These are phyloP conservation scores for Fonsecaea monophora DNA, from an alignment of 2,329 filamentous ascomycete genomes.

Conservation along the genomic window DNA sequence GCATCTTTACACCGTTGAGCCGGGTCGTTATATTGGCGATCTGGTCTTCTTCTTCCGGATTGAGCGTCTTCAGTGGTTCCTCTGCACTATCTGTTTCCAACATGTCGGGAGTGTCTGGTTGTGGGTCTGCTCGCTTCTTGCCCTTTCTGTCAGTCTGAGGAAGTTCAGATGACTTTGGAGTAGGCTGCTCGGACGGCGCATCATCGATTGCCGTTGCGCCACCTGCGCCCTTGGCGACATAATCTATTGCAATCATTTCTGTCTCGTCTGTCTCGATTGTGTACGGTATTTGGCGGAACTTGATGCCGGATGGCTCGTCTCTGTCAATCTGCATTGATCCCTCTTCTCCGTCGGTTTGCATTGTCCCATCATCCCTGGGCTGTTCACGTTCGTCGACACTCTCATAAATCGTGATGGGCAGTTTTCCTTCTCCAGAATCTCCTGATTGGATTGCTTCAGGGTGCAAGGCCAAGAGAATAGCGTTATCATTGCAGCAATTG, in stretches of 20 bases:
- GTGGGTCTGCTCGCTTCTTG: slow-evolving; percentile 46
- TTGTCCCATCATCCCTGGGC: slow-evolving; percentile 58
- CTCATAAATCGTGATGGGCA: slow-evolving; percentile 92
- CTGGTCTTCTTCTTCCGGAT: slow-evolving; percentile 69
- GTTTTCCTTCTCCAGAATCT: slow-evolving; percentile 72
- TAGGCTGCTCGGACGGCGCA: slow-evolving; percentile 44
- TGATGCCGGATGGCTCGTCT: slow-evolving; percentile 63
- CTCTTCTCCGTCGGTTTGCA: slow-evolving; percentile 51
- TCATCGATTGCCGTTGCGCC: slow-evolving; percentile 67
- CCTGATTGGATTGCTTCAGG: slow-evolving; percentile 61
- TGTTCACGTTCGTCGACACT: slow-evolving; percentile 77
- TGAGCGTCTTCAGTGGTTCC: slow-evolving; percentile 46
- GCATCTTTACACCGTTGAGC: slow-evolving; percentile 91
- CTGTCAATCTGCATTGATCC: slow-evolving; percentile 75
- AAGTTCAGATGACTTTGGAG: slow-evolving; percentile 6
- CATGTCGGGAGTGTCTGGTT: slow-evolving; percentile 43
- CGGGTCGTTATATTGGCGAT: slow-evolving; percentile 79
- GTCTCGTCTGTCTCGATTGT: slow-evolving; percentile 92
- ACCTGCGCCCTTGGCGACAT: slow-evolving; percentile 82
- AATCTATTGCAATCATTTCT: slow-evolving; percentile 97
- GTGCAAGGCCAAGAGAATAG: slow-evolving; percentile 86
- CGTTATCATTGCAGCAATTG: slow-evolving; percentile 74
- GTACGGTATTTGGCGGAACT: slow-evolving; percentile 83
- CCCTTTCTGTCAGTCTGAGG: slow-evolving; percentile 42
- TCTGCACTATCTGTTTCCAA: slow-evolving; percentile 34